Conservation (phyloP, 2,329 filamentous ascomycete genomes). For the Didymella pinodella region DNA sequence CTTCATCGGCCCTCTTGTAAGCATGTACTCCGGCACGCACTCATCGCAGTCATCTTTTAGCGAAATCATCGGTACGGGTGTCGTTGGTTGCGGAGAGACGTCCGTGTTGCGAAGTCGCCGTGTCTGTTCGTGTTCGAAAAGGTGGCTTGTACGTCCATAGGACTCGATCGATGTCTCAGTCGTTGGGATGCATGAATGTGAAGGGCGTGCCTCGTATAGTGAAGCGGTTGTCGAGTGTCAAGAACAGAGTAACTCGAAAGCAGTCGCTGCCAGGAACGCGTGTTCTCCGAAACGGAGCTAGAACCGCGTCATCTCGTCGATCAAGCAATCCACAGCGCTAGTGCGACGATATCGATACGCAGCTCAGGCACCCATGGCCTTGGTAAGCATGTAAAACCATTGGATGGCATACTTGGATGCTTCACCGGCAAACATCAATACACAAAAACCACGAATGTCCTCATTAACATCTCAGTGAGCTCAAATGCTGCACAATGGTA, state of each 20-base stretch:
- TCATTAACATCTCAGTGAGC: not conserved
- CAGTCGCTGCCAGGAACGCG: conserved; percentile 27
- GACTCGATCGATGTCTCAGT: conserved; percentile 27
- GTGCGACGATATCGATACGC: conserved; percentile 16
- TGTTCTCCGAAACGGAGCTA: conserved; percentile 28
- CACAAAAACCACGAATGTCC: not conserved
- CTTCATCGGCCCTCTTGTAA: conserved; percentile 56
- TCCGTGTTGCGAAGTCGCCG: conserved; percentile 8
- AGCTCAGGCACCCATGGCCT: not conserved
- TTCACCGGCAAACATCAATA: not conserved
- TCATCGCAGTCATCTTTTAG: conserved; percentile 63
- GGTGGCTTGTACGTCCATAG: conserved; percentile 37
- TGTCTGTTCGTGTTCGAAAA: conserved; percentile 14
- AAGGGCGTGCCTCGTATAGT: conserved; percentile 10
- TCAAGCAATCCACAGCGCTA: conserved; percentile 7
- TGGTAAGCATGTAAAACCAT: not conserved
- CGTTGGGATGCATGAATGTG: conserved; percentile 20
- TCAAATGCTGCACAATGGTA: not conserved
- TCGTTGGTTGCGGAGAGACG: conserved; percentile 3
- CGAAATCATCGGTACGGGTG: conserved; percentile 41
- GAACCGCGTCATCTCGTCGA: conserved; percentile 33
- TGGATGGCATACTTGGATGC: not conserved
- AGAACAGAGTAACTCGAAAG: conserved; percentile 16
- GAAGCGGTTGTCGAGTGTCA: conserved; percentile 9
- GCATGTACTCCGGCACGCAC: conserved; percentile 62